phyloP scores from a whole-genome alignment of 2,329 filamentous ascomycete genomes.

The Fusarium tricinctum region DNA sequence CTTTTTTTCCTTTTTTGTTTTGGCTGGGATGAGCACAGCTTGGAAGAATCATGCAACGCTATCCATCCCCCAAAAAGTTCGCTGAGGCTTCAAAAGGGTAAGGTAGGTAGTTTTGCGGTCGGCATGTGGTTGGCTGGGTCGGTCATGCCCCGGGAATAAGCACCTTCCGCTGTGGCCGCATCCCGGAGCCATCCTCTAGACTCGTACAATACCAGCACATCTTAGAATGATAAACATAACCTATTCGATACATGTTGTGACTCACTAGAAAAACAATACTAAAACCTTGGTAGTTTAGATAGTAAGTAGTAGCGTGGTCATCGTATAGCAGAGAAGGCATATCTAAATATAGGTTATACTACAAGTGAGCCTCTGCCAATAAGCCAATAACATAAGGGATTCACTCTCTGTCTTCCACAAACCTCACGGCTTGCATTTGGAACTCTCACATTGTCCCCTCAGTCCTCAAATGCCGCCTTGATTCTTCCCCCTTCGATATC shows the following conservation, averaged over 20 bases:
- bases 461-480: slow-evolving; percentile 55
- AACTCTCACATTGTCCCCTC: background rate
- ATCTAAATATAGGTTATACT: too few relatives aligned
- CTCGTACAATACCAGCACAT: too few relatives aligned
- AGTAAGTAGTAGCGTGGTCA: too few relatives aligned
- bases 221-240: too few relatives aligned
- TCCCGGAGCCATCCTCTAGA: too few relatives aligned
- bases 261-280: too few relatives aligned
- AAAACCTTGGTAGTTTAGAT: too few relatives aligned
- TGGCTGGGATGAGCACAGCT: slow-evolving; percentile 48
- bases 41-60: slow-evolving; percentile 38
- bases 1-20: slow-evolving; percentile 27
- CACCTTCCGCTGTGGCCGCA: background rate
- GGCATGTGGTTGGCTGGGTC: slow-evolving; percentile 47
- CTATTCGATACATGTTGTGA: too few relatives aligned
- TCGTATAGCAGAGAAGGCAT: too few relatives aligned
- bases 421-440: slow-evolving; percentile 11
- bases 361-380: background rate
- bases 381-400: too few relatives aligned
- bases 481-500: slow-evolving; percentile 58
- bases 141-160: slow-evolving; percentile 7
- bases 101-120: slow-evolving; percentile 49
- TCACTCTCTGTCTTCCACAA: slow-evolving; percentile 24
- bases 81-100: slow-evolving; percentile 34
- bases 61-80: slow-evolving; percentile 31